These are phyloP conservation scores for Phytopythium helicoides DNA, from an alignment of 352 stramenopile species.

Conservation along the genomic window DNA sequence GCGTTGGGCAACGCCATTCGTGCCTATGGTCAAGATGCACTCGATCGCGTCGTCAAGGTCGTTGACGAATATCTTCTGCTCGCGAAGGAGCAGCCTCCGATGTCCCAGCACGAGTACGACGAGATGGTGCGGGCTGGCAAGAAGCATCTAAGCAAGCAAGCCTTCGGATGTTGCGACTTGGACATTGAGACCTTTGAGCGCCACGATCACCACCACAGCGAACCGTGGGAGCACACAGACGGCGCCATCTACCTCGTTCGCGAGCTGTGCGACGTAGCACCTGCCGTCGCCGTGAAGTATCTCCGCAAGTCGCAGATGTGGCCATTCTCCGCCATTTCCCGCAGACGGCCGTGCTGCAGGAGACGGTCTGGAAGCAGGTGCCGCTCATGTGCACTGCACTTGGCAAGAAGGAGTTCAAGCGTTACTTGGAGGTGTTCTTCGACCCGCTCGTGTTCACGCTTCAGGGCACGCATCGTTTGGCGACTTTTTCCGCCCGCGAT, in stretches of 20 bases:
- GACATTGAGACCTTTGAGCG: slow-evolving; percentile 93
- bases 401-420: slow-evolving; percentile 84
- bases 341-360: slow-evolving; percentile 69
- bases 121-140: slow-evolving; percentile 89
- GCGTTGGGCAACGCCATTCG: slow-evolving; percentile 92
- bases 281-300: slow-evolving; percentile 44
- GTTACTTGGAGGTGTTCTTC: slow-evolving; percentile 83
- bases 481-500: slow-evolving; percentile 68
- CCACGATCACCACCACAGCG: slow-evolving; percentile 79
- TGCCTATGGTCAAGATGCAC: slow-evolving; percentile 86
- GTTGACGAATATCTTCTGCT: slow-evolving; percentile 67
- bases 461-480: slow-evolving; percentile 64
- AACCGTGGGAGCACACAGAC: slow-evolving; percentile 95
- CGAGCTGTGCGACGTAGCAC: slow-evolving; percentile 81
- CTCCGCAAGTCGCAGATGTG: slow-evolving; percentile 66
- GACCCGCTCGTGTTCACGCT: slow-evolving; percentile 80
- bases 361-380: slow-evolving; percentile 86
- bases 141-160: slow-evolving; percentile 91
- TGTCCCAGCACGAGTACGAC: slow-evolving; percentile 93
- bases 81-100: slow-evolving; percentile 90
- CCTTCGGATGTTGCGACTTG: slow-evolving; percentile 94
- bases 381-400: slow-evolving; percentile 67
- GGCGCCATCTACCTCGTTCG: slow-evolving; percentile 95
- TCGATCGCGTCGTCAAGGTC: slow-evolving; percentile 75
- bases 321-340: slow-evolving; percentile 77